Base-by-base conservation (phyloP, 2,329 filamentous ascomycete species). In the Amesomyces nigricolor region DNA sequence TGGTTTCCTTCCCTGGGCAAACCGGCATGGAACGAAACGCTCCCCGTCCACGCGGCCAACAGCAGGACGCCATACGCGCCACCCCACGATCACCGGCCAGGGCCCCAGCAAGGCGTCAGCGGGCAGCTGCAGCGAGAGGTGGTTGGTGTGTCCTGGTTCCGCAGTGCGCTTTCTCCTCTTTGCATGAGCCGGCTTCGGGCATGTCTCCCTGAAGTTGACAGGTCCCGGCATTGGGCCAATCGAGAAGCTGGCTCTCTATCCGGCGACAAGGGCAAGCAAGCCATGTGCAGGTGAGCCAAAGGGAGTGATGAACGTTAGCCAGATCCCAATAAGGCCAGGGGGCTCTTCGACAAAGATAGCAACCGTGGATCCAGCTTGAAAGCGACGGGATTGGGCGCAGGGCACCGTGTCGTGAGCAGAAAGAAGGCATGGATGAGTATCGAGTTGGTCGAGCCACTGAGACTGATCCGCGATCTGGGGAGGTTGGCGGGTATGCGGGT, bases 401-500 rank as follows among this genome's bases (percentile, higher is more conserved):
- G 53, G 22, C 50, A 51, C 54, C 56, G 50, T 56, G 54, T 39
- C 35, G 54, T 48, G 51, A 56, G 55, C 45, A 46, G 50, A 26
- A 40, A 47, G 58, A 42, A 51, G 52, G 55, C 54, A 59, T 47
- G 58, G 53, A 54, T 54, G 55, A 58, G 51, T 49, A 54, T 53
- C 45, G 56, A 56, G 35, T 32, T 40, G 26, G 51, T 35, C 44
- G 37, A 49, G 47, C 44, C 38, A 19, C 54, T 22, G 53, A 29
- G 60, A 59, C 52, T 59, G 56, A 56, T 62, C 56, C 61, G 58
- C 61, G 53, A 63, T 61, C 59, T 51, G 56, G 53, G 54, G 22
- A 53, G 22, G 47, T 13, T 17, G 37, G 43, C 47, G 51, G 52
- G 48, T 42, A 37, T n/a, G 43, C 47, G 51, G 52, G 48, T 42